Percentiles rank a stretch among this genome's conserved stretches.
phyloP scores from a whole-genome alignment of 306 rosid species.

The Trifolium dubium region DNA sequence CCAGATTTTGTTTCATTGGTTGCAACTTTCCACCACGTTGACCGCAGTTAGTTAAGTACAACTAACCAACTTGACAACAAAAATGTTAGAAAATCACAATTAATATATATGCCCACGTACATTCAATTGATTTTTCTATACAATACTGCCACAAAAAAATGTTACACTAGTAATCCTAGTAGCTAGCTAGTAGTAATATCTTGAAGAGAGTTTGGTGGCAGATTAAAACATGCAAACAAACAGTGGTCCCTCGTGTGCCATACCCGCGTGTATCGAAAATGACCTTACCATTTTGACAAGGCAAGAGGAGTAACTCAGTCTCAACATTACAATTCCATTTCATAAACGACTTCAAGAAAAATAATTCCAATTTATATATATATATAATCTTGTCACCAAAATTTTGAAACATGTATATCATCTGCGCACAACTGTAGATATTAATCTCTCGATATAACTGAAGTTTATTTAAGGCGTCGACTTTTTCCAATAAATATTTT shows the following conservation, averaged over 20 bases:
- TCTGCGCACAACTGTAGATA: too few relatives aligned
- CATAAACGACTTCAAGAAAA: constrained; percentile 26
- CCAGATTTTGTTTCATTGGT: not conserved
- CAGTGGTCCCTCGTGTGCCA: constrained; percentile 51
- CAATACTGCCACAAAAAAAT: too few relatives aligned
- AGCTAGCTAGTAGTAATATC: not conserved
- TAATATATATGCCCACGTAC: not conserved
- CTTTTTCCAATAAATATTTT: too few relatives aligned
- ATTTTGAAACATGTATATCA: too few relatives aligned
- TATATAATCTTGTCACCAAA: constrained; percentile 6
- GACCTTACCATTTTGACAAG: constrained; percentile 52
- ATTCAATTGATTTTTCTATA: too few relatives aligned
- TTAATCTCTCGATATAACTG: too few relatives aligned
- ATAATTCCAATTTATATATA: constrained; percentile 36
- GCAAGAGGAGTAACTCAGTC: constrained; percentile 36
- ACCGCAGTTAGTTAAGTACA: not conserved
- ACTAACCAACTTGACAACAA: not conserved
- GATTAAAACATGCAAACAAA: constrained; percentile 35
- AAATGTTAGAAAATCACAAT: not conserved
- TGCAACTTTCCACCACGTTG: not conserved
- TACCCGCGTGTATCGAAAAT: constrained; percentile 64
- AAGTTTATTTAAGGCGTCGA: too few relatives aligned
- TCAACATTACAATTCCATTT: constrained; percentile 15
- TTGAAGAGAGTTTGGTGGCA: constrained; percentile 33
- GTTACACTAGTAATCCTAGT: too few relatives aligned